phyloP scores from a whole-genome alignment of 2,329 filamentous ascomycete species.

The Passalora sequoiae region DNA sequence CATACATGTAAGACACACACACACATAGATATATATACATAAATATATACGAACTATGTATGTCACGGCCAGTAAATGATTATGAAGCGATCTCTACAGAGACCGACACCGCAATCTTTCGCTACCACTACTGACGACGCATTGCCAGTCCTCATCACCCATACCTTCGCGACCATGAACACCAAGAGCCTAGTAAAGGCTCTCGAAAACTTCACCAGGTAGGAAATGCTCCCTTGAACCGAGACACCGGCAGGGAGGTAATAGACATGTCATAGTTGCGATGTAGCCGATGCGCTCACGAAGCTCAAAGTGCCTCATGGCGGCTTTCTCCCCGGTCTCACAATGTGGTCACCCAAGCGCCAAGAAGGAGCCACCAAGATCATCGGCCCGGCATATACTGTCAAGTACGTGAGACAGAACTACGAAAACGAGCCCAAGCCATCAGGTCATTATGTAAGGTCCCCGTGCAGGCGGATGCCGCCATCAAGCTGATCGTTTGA shows the following conservation, averaged over 20 bases:
- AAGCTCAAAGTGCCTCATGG: constrained; percentile 46
- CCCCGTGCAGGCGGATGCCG: no score
- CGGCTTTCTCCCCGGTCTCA: constrained; percentile 51
- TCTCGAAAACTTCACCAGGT: constrained; percentile 24
- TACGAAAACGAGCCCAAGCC: constrained; percentile 44
- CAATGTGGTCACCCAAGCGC: constrained; percentile 51
- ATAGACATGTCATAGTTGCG: constrained; percentile 36
- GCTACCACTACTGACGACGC: no score
- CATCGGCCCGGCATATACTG: constrained; percentile 52
- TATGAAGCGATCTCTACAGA: no score
- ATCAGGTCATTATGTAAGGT: constrained; percentile 42
- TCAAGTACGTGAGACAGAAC: constrained; percentile 47
- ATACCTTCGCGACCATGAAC: no score
- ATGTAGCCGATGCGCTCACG: constrained; percentile 50
- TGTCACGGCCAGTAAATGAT: no score
- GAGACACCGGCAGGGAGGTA: neutral
- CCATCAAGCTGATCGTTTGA: constrained; percentile 20
- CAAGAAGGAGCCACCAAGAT: constrained; percentile 51
- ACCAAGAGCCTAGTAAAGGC: constrained; percentile 20
- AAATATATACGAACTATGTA: no score
- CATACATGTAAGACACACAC: no score
- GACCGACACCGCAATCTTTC: no score
- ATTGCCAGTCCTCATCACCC: no score
- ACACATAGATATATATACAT: no score
- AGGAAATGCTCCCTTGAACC: neutral